Base-by-base conservation (phyloP, 1,139 yeast genomes). In the Geotrichum klebahnii region DNA sequence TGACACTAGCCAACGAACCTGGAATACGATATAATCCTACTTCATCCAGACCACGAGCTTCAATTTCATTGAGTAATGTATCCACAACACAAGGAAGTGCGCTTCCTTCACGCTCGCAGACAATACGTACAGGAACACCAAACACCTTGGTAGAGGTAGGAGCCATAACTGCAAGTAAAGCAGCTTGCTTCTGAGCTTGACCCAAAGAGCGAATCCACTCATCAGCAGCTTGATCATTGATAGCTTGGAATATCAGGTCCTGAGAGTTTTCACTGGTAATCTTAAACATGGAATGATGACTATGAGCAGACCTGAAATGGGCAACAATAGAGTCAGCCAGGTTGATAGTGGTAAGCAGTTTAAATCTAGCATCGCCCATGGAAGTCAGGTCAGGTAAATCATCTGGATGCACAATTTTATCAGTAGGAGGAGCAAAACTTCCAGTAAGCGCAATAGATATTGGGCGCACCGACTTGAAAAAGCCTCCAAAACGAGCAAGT, bases 21-120 rank as follows among this genome's bases (percentile, higher is more conserved):
- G 96, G 87, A 55, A 90, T 86, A 66, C 98, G 81, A 66, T 92
- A 92, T 19, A 92, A 73, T 20, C 98, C 98, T 53, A 88, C 87
- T 64, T 90, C 97, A 56, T 86, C 87, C 33, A 92, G 67, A 0
- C 97, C 97, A 50, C 90, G 80, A 26, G 73, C 68, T 64, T 92
- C 97, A 56, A 92, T 82, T 59, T 84, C 95, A 42, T 74, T 74
- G 58, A 89, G 75, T 28, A 92, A 70, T 48, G 75, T 73, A 31
- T 76, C 78, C 52, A 89, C 80, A 36, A 90, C 79, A 14, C 66
- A 69, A 1, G 98, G 98, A 28, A 81, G 72, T 2, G 68, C 54
- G 0, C 79, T 68, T 12, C 77, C 72, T 58, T 88, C 96, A 48
- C 96, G 74, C 51, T 73, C 77, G 64, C 96, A 88, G 4, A 89